Conservation (phyloP, 2,329 filamentous ascomycete species). For the Fusarium coicis region DNA sequence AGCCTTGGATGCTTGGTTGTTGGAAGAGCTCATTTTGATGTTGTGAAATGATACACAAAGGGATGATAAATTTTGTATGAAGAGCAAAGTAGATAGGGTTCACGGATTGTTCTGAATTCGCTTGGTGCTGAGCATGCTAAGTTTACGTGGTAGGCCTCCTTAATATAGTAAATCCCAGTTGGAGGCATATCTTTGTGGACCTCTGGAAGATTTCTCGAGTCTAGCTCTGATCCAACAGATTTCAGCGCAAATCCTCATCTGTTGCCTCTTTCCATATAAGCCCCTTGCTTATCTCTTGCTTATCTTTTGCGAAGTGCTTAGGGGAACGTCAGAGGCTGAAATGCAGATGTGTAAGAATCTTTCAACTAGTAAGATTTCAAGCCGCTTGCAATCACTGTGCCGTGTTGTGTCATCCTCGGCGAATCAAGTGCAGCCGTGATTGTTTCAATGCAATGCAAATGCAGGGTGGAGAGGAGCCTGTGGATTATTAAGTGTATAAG, state of each 20-base stretch:
- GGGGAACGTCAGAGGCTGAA: not conserved
- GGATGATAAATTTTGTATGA: not conserved
- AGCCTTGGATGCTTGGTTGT: not conserved
- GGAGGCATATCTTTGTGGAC: not conserved
- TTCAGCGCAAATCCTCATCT: not conserved
- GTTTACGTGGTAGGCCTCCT: not conserved
- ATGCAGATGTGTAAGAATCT: not conserved
- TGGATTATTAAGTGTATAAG: not conserved
- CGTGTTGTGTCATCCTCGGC: not conserved
- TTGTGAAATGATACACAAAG: not conserved
- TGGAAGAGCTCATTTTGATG: constrained; percentile 1
- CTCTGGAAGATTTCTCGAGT: not conserved
- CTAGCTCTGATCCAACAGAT: not conserved
- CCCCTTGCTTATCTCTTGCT: not conserved
- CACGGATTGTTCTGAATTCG: not conserved
- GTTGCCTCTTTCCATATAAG: no score
- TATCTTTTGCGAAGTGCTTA: not conserved
- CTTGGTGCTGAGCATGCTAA: not conserved
- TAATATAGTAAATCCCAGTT: not conserved
- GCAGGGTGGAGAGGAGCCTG: not conserved
- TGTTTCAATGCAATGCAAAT: not conserved
- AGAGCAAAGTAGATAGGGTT: not conserved
- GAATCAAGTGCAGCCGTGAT: not conserved
- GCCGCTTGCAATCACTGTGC: not conserved
- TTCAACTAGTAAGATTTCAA: not conserved